Conservation (phyloP, 306 rosid genomes). For the Carpinus viminea region DNA sequence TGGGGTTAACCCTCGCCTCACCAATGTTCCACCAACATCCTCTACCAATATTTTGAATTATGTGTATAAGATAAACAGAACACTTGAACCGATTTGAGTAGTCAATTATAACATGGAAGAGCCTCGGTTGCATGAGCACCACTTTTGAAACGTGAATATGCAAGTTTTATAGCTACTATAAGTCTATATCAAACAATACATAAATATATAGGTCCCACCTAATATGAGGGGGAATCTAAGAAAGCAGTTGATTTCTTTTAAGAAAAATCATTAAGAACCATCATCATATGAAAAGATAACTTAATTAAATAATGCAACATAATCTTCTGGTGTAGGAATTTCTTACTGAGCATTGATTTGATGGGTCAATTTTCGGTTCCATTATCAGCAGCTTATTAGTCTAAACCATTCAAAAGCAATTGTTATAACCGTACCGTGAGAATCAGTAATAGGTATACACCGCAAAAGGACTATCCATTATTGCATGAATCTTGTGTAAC, state of each 20-base stretch:
- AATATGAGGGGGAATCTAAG: slow-evolving; percentile 7
- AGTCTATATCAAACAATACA: not conserved
- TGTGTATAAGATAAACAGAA: too few relatives aligned
- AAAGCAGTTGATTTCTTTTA: slow-evolving; percentile 14
- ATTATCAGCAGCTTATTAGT: not conserved
- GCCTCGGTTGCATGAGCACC: not conserved
- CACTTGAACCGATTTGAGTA: too few relatives aligned
- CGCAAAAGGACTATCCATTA: not conserved
- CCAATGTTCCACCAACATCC: not conserved
- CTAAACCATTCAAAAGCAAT: not conserved
- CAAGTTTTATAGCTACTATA: not conserved
- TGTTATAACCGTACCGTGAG: not conserved
- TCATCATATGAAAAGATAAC: not conserved
- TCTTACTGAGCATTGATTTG: not conserved
- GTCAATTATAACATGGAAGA: not conserved
- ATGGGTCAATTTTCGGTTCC: not conserved
- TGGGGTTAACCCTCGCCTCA: too few relatives aligned
- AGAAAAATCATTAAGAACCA: too few relatives aligned
- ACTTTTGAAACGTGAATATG: not conserved
- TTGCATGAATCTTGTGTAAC: not conserved
- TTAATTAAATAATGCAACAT: not conserved
- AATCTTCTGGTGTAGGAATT: not conserved
- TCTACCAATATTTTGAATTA: too few relatives aligned
- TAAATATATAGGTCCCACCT: slow-evolving; percentile 7
- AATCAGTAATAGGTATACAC: not conserved